phyloP scores from a whole-genome alignment of 306 rosid species.

The Vicia villosa region DNA sequence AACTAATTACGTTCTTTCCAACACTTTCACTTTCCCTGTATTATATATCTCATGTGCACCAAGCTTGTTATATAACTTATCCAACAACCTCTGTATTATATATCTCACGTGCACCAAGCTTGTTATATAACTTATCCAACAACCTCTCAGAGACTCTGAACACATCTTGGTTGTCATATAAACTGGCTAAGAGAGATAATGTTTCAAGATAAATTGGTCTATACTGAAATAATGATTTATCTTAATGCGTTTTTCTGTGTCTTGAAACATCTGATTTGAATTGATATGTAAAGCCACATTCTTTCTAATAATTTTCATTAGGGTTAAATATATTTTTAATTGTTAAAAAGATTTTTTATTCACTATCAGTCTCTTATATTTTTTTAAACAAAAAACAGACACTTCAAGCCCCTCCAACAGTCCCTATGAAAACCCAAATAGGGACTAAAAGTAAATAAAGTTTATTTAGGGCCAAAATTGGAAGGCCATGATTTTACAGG shows the following conservation, averaged over 20 bases:
- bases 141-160: neutral
- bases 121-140: neutral
- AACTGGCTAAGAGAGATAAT: neutral
- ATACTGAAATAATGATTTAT: constrained; percentile 9
- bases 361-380: neutral
- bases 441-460: neutral
- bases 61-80: neutral
- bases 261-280: neutral
- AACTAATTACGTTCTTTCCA: neutral
- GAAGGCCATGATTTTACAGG: neutral
- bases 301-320: neutral
- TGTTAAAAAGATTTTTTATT: neutral
- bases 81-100: neutral
- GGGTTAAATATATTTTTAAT: neutral
- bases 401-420: neutral
- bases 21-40: neutral
- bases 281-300: neutral
- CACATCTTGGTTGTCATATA: constrained; percentile 5
- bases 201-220: neutral
- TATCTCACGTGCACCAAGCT: neutral
- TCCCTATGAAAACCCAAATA: neutral
- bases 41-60: neutral
- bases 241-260: neutral
- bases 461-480: neutral
- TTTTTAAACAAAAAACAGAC: neutral